Evolutionary conservation across 2,329 filamentous ascomycete species (phyloP).

Genomic region (Epichloe amarillans): DNA sequence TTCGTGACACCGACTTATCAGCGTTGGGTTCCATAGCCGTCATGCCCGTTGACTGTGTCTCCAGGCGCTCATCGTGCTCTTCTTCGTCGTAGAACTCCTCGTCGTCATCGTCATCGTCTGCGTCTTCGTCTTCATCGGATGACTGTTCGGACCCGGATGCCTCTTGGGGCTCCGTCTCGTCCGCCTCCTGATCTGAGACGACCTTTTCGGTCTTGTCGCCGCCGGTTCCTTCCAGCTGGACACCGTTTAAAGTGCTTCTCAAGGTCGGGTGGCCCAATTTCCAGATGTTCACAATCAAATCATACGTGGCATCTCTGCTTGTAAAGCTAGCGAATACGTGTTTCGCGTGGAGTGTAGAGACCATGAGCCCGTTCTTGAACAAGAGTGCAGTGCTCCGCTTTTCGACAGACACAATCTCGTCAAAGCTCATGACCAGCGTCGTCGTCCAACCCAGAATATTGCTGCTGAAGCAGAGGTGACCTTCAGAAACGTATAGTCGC

Average conservation of each 20-base stretch:
- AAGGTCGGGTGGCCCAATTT: constrained; percentile 89
- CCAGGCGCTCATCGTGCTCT: constrained; percentile 63
- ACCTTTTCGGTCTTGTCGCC: constrained; percentile 88
- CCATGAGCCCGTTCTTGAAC: constrained; percentile 95
- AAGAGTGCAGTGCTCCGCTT: constrained; percentile 91
- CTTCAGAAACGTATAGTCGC: constrained; percentile 88
- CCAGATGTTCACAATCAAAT: constrained; percentile 96
- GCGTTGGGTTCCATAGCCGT: constrained; percentile 32
- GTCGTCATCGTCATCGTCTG: constrained; percentile 50
- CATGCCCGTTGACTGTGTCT: constrained; percentile 31
- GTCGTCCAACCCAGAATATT: constrained; percentile 98
- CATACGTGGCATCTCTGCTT: constrained; percentile 89
- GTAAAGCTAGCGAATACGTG: constrained; percentile 94
- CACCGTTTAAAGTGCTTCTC: constrained; percentile 82
- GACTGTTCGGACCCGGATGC: constrained; percentile 43
- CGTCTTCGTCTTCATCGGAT: constrained; percentile 52
- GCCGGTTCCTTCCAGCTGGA: constrained; percentile 64
- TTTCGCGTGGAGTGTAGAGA: constrained; percentile 87
- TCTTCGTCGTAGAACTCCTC: constrained; percentile 70
- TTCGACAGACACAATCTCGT: constrained; percentile 92
- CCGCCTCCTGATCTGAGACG: constrained; percentile 31
- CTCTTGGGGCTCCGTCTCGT: constrained; percentile 32
- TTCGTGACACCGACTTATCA: constrained; percentile 55
- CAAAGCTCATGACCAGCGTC: constrained; percentile 93
- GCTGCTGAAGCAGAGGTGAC: constrained; percentile 95